Percentiles rank a stretch among this genome's conserved stretches.
phyloP scores from a whole-genome alignment of 2,329 filamentous ascomycete species.

The Chaetomiaceae sp. region DNA sequence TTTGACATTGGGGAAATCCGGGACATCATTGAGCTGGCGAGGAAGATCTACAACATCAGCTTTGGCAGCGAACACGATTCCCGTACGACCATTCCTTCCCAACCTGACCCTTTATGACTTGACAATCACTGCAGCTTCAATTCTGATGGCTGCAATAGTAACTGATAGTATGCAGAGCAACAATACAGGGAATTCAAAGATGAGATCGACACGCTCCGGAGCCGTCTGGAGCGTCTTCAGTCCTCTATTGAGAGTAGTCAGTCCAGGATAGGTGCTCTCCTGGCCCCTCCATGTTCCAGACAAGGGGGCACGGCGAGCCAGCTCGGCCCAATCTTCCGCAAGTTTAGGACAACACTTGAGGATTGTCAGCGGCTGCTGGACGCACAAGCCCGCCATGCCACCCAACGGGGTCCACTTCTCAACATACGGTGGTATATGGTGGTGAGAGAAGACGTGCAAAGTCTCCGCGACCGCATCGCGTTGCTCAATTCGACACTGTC shows the following conservation, averaged over 20 bases:
- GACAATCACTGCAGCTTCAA: no score
- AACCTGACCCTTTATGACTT: no score
- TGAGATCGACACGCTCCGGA: slow-evolving; percentile 2
- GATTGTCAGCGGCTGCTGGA: slow-evolving; percentile 11
- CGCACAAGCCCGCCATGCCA: neutral
- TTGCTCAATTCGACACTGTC: slow-evolving; percentile 14
- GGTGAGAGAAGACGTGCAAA: slow-evolving; percentile 16
- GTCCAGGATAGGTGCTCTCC: neutral
- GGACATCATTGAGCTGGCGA: slow-evolving; percentile 4
- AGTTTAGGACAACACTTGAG: slow-evolving; percentile 10
- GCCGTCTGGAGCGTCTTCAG: neutral
- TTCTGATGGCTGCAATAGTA: no score
- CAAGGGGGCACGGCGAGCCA: neutral
- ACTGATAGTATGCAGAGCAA: no score
- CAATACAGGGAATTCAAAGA: slow-evolving; percentile 12
- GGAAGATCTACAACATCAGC: slow-evolving; percentile 9
- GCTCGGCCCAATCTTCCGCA: slow-evolving; percentile 2
- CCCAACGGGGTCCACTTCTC: neutral
- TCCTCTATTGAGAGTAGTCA: neutral
- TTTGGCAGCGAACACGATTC: slow-evolving; percentile 8
- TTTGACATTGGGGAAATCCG: slow-evolving; percentile 13
- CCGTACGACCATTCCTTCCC: neutral
- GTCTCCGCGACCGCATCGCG: slow-evolving; percentile 17
- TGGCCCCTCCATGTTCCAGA: neutral
- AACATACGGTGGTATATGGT: slow-evolving; percentile 15